Evolutionary conservation across 2,329 filamentous ascomycete genomes (phyloP).

Genomic region (Lanzia echinophila): DNA sequence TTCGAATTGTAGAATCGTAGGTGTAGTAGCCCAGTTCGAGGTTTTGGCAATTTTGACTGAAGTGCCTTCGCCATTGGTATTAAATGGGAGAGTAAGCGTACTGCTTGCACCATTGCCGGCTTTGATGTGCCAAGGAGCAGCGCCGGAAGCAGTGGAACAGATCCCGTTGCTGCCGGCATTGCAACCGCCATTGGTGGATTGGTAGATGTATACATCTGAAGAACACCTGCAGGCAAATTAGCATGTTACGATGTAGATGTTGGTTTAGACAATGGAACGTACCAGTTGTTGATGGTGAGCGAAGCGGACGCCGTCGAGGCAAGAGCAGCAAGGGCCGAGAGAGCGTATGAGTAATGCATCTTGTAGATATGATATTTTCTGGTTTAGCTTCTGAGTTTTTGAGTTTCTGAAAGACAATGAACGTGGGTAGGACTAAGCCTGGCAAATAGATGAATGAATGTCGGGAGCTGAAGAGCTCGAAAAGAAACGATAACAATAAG

Average conservation of each 20-base stretch:
- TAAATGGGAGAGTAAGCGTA: background rate
- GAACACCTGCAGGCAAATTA: constrained; percentile 1
- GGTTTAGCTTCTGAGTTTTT: no score
- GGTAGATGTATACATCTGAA: constrained; percentile 2
- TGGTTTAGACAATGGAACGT: no score
- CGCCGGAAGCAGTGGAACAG: background rate
- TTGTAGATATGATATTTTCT: background rate
- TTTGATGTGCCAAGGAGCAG: constrained; percentile 5
- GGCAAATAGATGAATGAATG: background rate
- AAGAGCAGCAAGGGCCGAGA: constrained; percentile 7
- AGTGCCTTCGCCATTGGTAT: constrained; percentile 2
- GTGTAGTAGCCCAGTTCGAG: constrained; percentile 4
- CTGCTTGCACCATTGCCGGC: constrained; percentile 5
- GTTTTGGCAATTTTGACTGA: constrained; percentile 8
- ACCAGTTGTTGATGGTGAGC: constrained; percentile 8
- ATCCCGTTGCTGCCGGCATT: constrained; percentile 2
- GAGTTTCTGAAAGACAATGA: background rate
- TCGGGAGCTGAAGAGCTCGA: constrained; percentile 1
- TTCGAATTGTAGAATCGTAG: constrained; percentile 8
- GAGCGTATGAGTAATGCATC: constrained; percentile 4
- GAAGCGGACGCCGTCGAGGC: constrained; percentile 7
- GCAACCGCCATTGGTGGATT: constrained; percentile 4
- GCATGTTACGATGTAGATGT: no score
- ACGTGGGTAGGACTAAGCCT: constrained; percentile 6
- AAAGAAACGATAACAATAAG: background rate